Evolutionary conservation across 345 rosid genomes (phyloP), one percentile per base, ranked within the genome.

Genomic region (Aegle marmelos): DNA sequence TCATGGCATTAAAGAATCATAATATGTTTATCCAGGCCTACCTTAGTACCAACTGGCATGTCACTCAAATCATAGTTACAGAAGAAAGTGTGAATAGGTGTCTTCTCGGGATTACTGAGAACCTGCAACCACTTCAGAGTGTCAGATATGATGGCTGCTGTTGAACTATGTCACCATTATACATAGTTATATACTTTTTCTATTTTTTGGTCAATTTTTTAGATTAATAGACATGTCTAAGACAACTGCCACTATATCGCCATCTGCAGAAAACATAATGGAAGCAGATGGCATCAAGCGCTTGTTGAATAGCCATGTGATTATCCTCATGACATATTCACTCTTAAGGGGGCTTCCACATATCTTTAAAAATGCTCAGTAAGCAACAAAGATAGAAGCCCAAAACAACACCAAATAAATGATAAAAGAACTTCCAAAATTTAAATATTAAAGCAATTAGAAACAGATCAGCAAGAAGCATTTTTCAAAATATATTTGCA

Each of bases 21-120:
- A 34, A 76, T 68, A 28, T 50, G 64, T 50, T 50, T 70, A 22
- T 58, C 75, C 56, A 48, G 39, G 78, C 79, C 67, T 76, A 91
- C 94, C 85, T 91, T 91, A 45, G 94, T 87, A 56, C 92, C 92
- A 48, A 86, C 76, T 2, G 94, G 92, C 94, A 91, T 91, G 81
- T 88, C 88, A 50, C 88, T 91, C 83, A 91, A 81, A 86, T 91
- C 91, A 70, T 89, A 91, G 88, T 86, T 86, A 83, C 88, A 88
- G 74, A 91, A 77, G 78, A 88, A 91, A 25, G 88, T 87, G 87
- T 91, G 94, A 66, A 91, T 77, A 4, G 92, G 92, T 2, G 94
- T 91, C 86, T 87, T 91, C 78, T 88, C 92, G 28, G 95, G 91
- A 80, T 91, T 91, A 82, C 92, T 91, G 62, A 91, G 86, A 70